Base-by-base conservation (phyloP, 1,284 basidiomycete species). In the Sanghuangporus baumii region DNA sequence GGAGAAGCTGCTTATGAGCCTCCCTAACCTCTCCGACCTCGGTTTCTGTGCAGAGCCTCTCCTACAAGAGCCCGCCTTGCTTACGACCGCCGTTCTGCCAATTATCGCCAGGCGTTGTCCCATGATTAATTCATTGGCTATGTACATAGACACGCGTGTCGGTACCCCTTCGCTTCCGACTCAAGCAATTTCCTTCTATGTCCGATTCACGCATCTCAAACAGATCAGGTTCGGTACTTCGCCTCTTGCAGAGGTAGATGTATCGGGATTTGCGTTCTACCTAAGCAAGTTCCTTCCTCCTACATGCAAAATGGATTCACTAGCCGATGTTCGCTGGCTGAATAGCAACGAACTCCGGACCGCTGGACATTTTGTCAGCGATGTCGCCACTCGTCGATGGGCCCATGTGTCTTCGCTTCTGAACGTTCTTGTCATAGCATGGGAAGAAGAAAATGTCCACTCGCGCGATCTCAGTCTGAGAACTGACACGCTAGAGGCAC, bases 71-170 rank as follows among this genome's bases (percentile, higher is more conserved):
- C 66, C 71, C 0, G 70, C 76, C 4, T 65, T 31, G 2, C 75
- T 86, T 41, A 79, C 82, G 0, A 75, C 87, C n/a, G 68, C 73
- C 14, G 78, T 82, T 0, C 76, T 87, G 20, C 57, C 81, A 3
- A 78, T 80, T 1, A 81, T 88, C 68, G 82, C 83, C 0, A 69
- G 68, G 12, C 77, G 84, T 67, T 87, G 85, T 63, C 81, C 79
- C 0, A 77, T 77, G 7, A 70, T 88, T 6, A 72, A 65, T 14
- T 69, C 74, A 47, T 78, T 88, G 18, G 81, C 81, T 1, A 71
- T 87, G 6, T 86, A 81, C 70, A 57, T 86, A 61, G 69, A 81
- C 65, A 76, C 78, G 2, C 70, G 73, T 8, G 38, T 40, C 36
- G 18, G 6, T 36, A 1, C 37, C 14, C 16, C 37, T 11, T 16